Evolutionary conservation across 2,329 filamentous ascomycete species (phyloP).

Genomic region (Alternaria sp.): DNA sequence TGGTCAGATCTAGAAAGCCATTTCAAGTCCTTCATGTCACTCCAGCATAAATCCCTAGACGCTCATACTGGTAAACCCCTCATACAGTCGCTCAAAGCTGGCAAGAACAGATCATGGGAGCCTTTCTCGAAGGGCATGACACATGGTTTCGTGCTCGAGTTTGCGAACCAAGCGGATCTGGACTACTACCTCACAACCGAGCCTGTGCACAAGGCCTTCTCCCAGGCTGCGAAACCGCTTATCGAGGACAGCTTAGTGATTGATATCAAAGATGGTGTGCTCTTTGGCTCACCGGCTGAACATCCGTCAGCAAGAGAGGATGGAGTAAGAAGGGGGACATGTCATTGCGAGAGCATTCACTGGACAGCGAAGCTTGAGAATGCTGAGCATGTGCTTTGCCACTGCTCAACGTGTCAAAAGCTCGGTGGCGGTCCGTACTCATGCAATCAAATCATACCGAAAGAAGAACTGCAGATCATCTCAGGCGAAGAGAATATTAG

Average conservation of each 20-base stretch:
- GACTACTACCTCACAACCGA: conserved; percentile 47
- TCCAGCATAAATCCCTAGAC: conserved; percentile 36
- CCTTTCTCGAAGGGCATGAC: conserved; percentile 46
- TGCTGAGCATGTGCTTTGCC: conserved; percentile 48
- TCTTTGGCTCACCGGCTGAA: conserved; percentile 40
- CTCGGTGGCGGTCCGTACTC: conserved; percentile 48
- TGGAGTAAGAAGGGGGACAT: conserved; percentile 34
- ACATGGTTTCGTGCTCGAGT: conserved; percentile 48
- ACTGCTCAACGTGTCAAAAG: conserved; percentile 50
- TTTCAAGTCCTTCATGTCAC: conserved; percentile 41
- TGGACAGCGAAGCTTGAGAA: conserved; percentile 38
- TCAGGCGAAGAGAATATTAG: conserved; percentile 32
- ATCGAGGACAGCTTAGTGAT: conserved; percentile 47
- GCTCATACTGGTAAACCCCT: conserved; percentile 39
- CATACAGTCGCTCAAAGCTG: conserved; percentile 44
- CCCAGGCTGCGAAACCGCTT: conserved; percentile 35
- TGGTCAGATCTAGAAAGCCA: conserved; percentile 45
- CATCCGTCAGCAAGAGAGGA: conserved; percentile 24
- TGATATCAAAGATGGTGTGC: conserved; percentile 45
- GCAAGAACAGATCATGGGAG: conserved; percentile 49
- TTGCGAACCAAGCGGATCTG: conserved; percentile 45
- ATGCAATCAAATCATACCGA: conserved; percentile 49
- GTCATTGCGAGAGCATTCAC: conserved; percentile 43
- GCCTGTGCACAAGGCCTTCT: conserved; percentile 43
- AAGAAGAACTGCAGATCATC: conserved; percentile 37